Percentiles rank a stretch among this genome's conserved stretches.
phyloP scores from a whole-genome alignment of 2,329 filamentous ascomycete species.

The Botryotinia calthae region DNA sequence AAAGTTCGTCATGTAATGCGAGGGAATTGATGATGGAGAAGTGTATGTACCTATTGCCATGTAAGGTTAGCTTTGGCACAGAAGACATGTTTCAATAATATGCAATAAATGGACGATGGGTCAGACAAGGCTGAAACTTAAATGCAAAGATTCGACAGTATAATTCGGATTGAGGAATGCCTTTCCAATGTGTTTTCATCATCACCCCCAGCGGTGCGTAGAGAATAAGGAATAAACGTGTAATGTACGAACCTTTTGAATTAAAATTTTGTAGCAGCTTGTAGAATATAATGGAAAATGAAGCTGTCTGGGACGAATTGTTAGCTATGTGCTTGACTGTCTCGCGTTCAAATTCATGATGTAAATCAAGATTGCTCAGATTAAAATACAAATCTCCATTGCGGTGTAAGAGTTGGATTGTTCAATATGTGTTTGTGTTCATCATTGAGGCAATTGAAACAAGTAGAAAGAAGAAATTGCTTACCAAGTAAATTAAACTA shows the following conservation, averaged over 20 bases:
- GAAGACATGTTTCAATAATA: background rate
- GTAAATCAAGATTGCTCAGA: slow-evolving; percentile 37
- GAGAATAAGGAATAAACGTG: slow-evolving; percentile 20
- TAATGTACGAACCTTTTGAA: slow-evolving; percentile 36
- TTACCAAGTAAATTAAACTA: slow-evolving; percentile 25
- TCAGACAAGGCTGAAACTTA: slow-evolving; percentile 49
- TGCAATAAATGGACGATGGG: slow-evolving; percentile 28
- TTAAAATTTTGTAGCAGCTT: background rate
- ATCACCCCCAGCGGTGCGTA: slow-evolving; percentile 35
- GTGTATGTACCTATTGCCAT: slow-evolving; percentile 37
- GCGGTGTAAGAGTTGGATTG: slow-evolving; percentile 46
- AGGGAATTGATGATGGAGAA: slow-evolving; percentile 4
- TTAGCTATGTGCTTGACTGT: slow-evolving; percentile 1
- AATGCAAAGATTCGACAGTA: slow-evolving; percentile 41
- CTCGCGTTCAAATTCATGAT: background rate
- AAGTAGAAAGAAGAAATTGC: slow-evolving; percentile 19
- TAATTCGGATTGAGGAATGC: slow-evolving; percentile 42
- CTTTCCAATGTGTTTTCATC: slow-evolving; percentile 39
- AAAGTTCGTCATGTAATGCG: slow-evolving; percentile 44
- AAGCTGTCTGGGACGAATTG: background rate
- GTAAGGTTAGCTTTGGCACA: slow-evolving; percentile 20
- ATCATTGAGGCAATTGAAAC: slow-evolving; percentile 38
- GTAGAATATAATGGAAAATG: background rate
- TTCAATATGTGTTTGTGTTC: slow-evolving; percentile 42
- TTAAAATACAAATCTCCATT: slow-evolving; percentile 40